Base-by-base conservation (phyloP, 176 grass and related monocot species). In the Areca catechu region DNA sequence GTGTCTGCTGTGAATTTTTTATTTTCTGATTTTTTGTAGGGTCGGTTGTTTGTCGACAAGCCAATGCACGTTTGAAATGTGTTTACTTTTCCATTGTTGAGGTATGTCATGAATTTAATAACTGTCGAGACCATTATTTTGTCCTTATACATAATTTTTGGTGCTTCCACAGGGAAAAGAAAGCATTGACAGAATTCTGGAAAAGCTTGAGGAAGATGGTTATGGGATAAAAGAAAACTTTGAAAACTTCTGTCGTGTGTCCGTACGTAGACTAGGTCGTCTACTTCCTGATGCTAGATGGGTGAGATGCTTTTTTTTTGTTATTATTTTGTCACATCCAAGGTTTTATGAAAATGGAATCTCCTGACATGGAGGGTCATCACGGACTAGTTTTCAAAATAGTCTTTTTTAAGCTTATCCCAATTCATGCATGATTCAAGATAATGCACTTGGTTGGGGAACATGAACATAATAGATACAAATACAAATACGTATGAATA, bases 211-310 rank as follows among this genome's bases (percentile, higher is more conserved):
- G 4, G n/a, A 78, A 69, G 70, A 55, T 65, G 64, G 52, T n/a
- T 78, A 53, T 4, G 58, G 56, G 54, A 49, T 74, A 27, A 83
- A 83, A 58, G 80, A 83, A 51, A 67, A 74, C 49, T 83, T 83
- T 15, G 53, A 83, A 24, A 83, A 53, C 22, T 83, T 78, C 51
- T 70, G 68, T 70, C 75, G 70, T 69, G 80, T 83, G 20, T 83
- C 74, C 24, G 30, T 83, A 54, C 75, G 75, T 5, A 23, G 80
- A 21, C 71, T 83, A 62, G 75, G 80, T 21, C 80, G 75, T 54
- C 67, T 83, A 67, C 80, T 83, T 48, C 80, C 80, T 34, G 74
- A 74, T 74, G 74, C 75, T 69, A 83, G 80, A 83, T 83, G 75
- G 80, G 80, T 83, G 78, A 48, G 50, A 23, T 78, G 14, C 20